phyloP scores from a whole-genome alignment of 139 green algal genomes.

The Asterochloris sp. region DNA sequence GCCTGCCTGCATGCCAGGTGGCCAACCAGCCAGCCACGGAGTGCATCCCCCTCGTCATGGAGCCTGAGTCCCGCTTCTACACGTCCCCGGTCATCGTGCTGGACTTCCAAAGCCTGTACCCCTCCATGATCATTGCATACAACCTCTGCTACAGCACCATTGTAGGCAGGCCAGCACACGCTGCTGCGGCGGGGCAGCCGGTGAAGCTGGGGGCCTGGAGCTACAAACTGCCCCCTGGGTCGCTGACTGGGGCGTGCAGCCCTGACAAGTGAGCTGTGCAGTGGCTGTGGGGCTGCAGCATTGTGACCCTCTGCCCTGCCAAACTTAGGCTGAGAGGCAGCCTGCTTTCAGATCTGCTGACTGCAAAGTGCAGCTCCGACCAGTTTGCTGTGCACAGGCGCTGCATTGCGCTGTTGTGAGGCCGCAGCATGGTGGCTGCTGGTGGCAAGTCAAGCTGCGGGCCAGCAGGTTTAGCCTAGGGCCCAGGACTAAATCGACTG shows the following conservation, averaged over 20 bases:
- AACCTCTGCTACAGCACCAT: constrained; percentile 97
- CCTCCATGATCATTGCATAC: constrained; percentile 95
- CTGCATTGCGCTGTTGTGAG: no score
- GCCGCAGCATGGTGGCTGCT: no score
- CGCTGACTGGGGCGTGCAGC: constrained; percentile 10
- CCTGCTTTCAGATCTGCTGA: no score
- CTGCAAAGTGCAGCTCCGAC: no score
- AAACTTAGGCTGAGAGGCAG: no score
- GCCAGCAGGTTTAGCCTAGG: no score
- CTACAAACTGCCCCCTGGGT: constrained; percentile 16
- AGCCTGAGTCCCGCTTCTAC: constrained; percentile 87
- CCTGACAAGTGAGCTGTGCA: constrained; percentile 24
- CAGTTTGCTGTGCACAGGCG: no score
- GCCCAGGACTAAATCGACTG: no score
- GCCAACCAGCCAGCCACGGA: constrained; percentile 91
- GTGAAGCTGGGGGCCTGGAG: constrained; percentile 26
- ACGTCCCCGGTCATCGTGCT: constrained; percentile 87
- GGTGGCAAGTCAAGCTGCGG: no score
- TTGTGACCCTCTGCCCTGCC: no score
- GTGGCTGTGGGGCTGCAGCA: no score
- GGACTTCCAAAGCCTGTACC: constrained; percentile 98
- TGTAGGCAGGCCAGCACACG: constrained; percentile 68
- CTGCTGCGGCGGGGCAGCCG: constrained; percentile 9
- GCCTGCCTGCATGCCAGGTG: constrained; percentile 45
- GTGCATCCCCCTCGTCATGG: constrained; percentile 92